phyloP scores from a whole-genome alignment of 2,329 filamentous ascomycete species.

The Malbranchea cinnamomea region DNA sequence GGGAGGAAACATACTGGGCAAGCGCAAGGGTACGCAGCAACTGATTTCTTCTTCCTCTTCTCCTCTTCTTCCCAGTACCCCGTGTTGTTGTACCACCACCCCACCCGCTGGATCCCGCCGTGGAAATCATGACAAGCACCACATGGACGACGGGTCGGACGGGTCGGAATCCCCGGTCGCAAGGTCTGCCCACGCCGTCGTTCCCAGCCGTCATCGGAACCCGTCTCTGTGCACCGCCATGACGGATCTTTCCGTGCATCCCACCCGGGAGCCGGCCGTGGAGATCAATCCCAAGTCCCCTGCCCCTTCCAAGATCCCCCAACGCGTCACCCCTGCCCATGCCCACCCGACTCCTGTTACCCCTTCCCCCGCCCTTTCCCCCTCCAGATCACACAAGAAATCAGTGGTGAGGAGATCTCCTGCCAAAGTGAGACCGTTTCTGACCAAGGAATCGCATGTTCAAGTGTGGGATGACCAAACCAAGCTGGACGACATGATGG shows the following conservation, averaged over 20 bases:
- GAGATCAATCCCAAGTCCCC: constrained; percentile 27
- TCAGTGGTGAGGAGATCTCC: constrained; percentile 20
- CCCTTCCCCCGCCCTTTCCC: too few species aligned
- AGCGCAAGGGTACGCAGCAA: constrained; percentile 38
- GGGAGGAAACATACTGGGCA: constrained; percentile 24
- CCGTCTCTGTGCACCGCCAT: constrained; percentile 24
- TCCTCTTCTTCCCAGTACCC: constrained; percentile 10
- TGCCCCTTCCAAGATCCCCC: constrained; percentile 13
- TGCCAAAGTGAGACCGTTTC: constrained; percentile 36
- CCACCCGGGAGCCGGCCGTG: constrained; percentile 18
- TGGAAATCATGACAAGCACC: constrained; percentile 15
- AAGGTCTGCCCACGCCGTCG: constrained; percentile 6
- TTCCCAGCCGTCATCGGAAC: constrained; percentile 14
- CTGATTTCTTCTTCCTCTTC: constrained; percentile 19
- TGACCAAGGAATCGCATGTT: constrained; percentile 61
- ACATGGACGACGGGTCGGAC: constrained; percentile 13
- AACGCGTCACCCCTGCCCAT: too few species aligned
- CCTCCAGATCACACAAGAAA: constrained; percentile 12
- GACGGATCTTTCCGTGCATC: constrained; percentile 15
- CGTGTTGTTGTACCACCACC: too few species aligned
- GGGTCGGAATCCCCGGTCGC: constrained; percentile 17
- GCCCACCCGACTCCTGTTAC: too few species aligned
- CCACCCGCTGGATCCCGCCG: constrained; percentile 6
- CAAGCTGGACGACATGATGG: constrained; percentile 61
- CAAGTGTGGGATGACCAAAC: constrained; percentile 69